Evolutionary conservation across 495 filamentous ascomycete species (phyloP), one percentile per base, ranked within the genome.

Genomic region (Peziza echinospora): DNA sequence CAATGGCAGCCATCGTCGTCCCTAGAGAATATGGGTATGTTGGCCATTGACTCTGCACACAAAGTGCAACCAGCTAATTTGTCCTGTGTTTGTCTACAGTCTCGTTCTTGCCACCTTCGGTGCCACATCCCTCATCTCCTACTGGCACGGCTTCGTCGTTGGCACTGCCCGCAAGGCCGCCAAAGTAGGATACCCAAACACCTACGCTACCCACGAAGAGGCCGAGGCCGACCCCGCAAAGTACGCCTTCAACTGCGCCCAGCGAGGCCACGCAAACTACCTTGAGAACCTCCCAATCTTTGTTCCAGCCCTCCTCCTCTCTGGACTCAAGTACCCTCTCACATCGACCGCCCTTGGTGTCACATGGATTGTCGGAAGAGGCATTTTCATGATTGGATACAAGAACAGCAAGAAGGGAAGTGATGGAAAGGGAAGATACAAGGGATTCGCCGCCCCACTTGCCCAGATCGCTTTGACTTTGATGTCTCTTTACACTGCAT

Each of bases 221-320:
- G 67, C 74, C 56, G 71, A 71, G 26, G 75, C 77, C 53, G 75
- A 69, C 49, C 53, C 58, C 48, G 60, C 62, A 41, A 65, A 67
- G 21, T 67, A 53, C 48, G 46, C 51, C 30, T 68, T 70, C 56
- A 68, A 75, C 66, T 69, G 71, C 54, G 75, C 77, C 34, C 80
- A 84, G 60, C 73, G 80, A 45, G 75, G 79, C 5, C 80, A 85
- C 64, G 56, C 62, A 50, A 81, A 82, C 63, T 82, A 71, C 62
- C 65, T 72, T 43, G 80, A 85, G 62, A 78, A 78, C 57, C 59
- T 73, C 16, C 54, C 73, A 4, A 66, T 74, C 23, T 67, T 76
- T 63, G 58, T 81, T 26, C 66, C 63, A 34, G 66, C 64, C 24
- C 62, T 82, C 17, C 61, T 79, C 43, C 65, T 78, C 24, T 57